Conservation (phyloP, 2,329 filamentous ascomycete genomes). For the Penicillium sp. region DNA sequence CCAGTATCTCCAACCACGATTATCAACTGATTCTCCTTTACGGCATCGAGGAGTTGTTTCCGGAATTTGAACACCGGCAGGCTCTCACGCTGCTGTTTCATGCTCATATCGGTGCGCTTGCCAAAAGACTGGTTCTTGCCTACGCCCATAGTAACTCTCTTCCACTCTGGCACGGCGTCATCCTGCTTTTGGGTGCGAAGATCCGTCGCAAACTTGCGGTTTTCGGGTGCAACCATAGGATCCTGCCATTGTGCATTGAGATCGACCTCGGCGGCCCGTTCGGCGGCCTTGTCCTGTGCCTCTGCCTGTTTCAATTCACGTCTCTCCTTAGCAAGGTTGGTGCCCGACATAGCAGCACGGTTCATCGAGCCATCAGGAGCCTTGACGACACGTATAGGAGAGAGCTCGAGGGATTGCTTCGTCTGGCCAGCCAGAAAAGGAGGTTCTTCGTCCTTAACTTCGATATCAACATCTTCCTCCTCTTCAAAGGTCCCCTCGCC, state of each 20-base stretch:
- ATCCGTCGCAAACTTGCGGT: constrained; percentile 84
- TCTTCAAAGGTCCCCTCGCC: constrained; percentile 85
- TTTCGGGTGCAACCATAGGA: constrained; percentile 82
- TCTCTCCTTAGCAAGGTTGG: constrained; percentile 79
- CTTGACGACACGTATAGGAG: constrained; percentile 93
- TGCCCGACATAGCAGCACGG: constrained; percentile 89
- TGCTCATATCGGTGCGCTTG: constrained; percentile 82
- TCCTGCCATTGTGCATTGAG: constrained; percentile 92
- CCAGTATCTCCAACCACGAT: constrained; percentile 98
- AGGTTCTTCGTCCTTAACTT: constrained; percentile 91
- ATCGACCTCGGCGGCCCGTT: constrained; percentile 72
- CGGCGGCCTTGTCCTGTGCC: constrained; percentile 68
- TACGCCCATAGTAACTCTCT: constrained; percentile 70
- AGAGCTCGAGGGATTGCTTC: constrained; percentile 89
- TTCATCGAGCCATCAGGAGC: constrained; percentile 98
- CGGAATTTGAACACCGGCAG: constrained; percentile 87
- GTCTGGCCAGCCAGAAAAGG: constrained; percentile 95
- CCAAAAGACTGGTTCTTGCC: constrained; percentile 75
- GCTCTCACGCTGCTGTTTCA: constrained; percentile 88
- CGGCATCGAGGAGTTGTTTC: constrained; percentile 78
- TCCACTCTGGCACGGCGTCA: constrained; percentile 85
- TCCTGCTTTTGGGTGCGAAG: constrained; percentile 61
- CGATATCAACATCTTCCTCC: constrained; percentile 95
- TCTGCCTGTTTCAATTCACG: constrained; percentile 86
- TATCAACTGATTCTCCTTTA: constrained; percentile 79